phyloP scores from a whole-genome alignment of 2,329 filamentous ascomycete species.

The Pyrenochaeta sp. region DNA sequence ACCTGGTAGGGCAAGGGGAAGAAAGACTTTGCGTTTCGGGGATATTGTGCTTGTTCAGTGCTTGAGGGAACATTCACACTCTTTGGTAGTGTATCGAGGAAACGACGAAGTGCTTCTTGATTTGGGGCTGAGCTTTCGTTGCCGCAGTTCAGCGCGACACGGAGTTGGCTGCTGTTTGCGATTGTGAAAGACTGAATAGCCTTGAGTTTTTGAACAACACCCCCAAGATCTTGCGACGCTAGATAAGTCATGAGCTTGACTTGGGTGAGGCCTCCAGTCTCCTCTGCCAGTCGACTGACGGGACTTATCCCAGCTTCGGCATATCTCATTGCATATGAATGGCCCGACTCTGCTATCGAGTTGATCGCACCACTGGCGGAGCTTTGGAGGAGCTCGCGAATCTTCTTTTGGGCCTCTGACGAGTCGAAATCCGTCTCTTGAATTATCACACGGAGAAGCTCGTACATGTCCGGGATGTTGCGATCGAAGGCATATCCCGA shows the following conservation, averaged over 20 bases:
- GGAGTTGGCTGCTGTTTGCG: constrained; percentile 70
- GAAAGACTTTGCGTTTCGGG: constrained; percentile 72
- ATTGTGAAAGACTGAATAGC: constrained; percentile 82
- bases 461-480: constrained; percentile 90
- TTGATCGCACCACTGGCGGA: constrained; percentile 91
- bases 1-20: constrained; percentile 97
- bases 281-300: constrained; percentile 76
- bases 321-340: constrained; percentile 83
- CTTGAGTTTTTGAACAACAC: constrained; percentile 84
- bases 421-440: constrained; percentile 90
- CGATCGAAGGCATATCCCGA: constrained; percentile 87
- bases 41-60: constrained; percentile 45
- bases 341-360: constrained; percentile 87
- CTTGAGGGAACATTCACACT: constrained; percentile 37
- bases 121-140: constrained; percentile 74
- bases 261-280: constrained; percentile 89
- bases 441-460: constrained; percentile 80
- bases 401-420: constrained; percentile 78
- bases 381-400: constrained; percentile 85
- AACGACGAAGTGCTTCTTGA: constrained; percentile 72
- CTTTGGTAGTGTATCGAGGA: constrained; percentile 68
- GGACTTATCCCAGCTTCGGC: constrained; percentile 81
- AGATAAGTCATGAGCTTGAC: constrained; percentile 83
- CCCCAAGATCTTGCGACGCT: constrained; percentile 76
- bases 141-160: constrained; percentile 86